Evolutionary conservation across 2,329 filamentous ascomycete genomes (phyloP), one percentile per base, ranked within the genome.

Genomic region (Fusarium sp.): DNA sequence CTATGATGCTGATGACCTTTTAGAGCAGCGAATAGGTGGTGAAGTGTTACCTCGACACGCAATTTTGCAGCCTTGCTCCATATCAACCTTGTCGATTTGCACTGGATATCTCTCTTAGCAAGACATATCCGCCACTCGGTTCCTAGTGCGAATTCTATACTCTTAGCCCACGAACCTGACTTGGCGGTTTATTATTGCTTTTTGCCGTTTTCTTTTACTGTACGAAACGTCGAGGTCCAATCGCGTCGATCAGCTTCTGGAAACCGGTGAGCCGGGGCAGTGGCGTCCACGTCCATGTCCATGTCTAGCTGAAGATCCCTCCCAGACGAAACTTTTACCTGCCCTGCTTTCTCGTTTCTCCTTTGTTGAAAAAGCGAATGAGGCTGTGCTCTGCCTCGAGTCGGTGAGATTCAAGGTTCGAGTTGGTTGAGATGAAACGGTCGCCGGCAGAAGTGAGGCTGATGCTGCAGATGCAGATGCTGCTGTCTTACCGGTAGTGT

Each of bases 231-330:
- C 37, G 37, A 55, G 24, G 32, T 24, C 62, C 62, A 66, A 66
- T 66, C 48, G 40, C 56, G 56, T 46, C 48, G 47, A 61, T 67
- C 56, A 29, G 48, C 55, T 67, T 67, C 63, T 61, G 37, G 62
- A 61, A 61, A 66, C 63, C 63, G 63, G 63, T 66, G 63, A 67
- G 63, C 55, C 56, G 30, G 63, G 52, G 54, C 7, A 53, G 46
- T 53, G 41, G 61, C 46, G 61, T 66, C 37, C 42, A 29, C 16
- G 32, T 66, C 61, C 63, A 42, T 27, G 24, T 18, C 47, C 41
- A 37, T 37, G 32, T 27, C 25, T 22, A 42, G 62, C 48, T 41
- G 37, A 49, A 29, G 55, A 61, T 49, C 34, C 40, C 44, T 40
- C 14, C 22, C 41, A 44, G 41, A 24, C 41, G 61, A 34, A 48